These are phyloP conservation scores for Bothriochloa decipiens DNA, from an alignment of 176 grass and related monocot genomes.

Conservation along the genomic window DNA sequence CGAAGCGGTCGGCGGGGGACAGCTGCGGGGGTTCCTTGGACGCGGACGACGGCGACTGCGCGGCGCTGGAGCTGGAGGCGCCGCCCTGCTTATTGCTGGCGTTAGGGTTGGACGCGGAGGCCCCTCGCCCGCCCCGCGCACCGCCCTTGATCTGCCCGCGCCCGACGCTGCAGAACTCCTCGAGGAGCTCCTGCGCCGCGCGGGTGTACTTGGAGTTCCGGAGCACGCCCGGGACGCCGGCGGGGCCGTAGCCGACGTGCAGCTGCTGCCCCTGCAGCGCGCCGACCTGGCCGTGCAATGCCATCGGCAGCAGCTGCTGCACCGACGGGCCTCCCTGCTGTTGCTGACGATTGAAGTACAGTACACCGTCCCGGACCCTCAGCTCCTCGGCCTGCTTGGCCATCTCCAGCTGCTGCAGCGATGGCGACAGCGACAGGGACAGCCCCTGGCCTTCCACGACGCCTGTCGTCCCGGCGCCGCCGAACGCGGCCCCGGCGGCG, in stretches of 20 bases:
- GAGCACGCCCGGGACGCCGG: conserved; percentile 62
- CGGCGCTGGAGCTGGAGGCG: conserved; percentile 52
- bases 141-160: conserved; percentile 69
- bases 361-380: conserved; percentile 71
- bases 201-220: conserved; percentile 89
- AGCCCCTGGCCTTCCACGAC: conserved; percentile 86
- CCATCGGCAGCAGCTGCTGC: conserved; percentile 59
- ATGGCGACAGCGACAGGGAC: conserved; percentile 83
- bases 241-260: conserved; percentile 71
- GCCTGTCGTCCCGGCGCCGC: conserved; percentile 39
- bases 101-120: conserved; percentile 61
- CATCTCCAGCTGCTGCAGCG: conserved; percentile 96
- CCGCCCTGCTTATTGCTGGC: conserved; percentile 23
- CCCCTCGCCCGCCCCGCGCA: conserved; percentile 33
- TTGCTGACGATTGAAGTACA: conserved; percentile 80
- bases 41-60: conserved; percentile 61
- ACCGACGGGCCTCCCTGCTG: conserved; percentile 42
- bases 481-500: conserved; percentile 43
- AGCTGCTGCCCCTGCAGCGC: conserved; percentile 47
- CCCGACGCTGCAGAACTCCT: conserved; percentile 98
- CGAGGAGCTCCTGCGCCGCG: conserved; percentile 87
- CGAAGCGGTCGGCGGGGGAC: conserved; percentile 90
- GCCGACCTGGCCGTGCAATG: conserved; percentile 70
- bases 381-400: conserved; percentile 88
- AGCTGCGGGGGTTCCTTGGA: conserved; percentile 75